Evolutionary conservation across 257 asterid species (phyloP).

Genomic region (Capsicum baccatum): DNA sequence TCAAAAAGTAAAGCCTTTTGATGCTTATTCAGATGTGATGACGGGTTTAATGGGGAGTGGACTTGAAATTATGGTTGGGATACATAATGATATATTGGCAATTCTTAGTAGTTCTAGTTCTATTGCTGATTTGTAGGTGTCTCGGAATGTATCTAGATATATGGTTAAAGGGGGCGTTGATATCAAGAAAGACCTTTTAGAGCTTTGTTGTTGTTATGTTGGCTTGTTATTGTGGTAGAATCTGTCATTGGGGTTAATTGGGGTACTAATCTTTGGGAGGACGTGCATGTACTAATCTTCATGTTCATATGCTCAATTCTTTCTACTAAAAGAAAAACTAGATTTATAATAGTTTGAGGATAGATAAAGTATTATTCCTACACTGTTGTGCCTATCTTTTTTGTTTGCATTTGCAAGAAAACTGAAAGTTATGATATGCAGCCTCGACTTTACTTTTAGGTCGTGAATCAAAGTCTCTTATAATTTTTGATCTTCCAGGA

Average conservation of each 20-base stretch:
- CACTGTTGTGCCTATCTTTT: not conserved
- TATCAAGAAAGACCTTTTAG: too few relatives aligned
- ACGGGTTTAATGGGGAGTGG: too few relatives aligned
- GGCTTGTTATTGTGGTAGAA: slow-evolving; percentile 48
- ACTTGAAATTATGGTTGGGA: too few relatives aligned
- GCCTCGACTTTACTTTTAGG: slow-evolving; percentile 15
- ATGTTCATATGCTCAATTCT: not conserved
- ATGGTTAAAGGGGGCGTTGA: too few relatives aligned
- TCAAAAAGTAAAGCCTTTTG: too few relatives aligned
- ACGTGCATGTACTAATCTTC: not conserved
- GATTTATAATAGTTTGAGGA: not conserved
- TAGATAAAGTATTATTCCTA: not conserved
- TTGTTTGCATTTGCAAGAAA: not conserved
- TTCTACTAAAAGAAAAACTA: not conserved
- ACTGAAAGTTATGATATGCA: not conserved
- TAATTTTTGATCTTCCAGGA: slow-evolving; percentile 30
- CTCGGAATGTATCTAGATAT: too few relatives aligned
- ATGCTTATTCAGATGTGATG: too few relatives aligned
- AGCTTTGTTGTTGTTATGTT: not conserved
- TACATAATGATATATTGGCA: too few relatives aligned
- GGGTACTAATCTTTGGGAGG: slow-evolving; percentile 54
- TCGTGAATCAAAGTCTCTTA: not conserved
- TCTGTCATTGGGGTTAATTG: slow-evolving; percentile 88
- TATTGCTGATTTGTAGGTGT: too few relatives aligned
- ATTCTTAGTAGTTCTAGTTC: too few relatives aligned